Percentiles rank a stretch among this genome's conserved stretches.
Evolutionary conservation across 305 asterid genomes (phyloP).

Genomic region (Fraxinus xanthoxyloides): DNA sequence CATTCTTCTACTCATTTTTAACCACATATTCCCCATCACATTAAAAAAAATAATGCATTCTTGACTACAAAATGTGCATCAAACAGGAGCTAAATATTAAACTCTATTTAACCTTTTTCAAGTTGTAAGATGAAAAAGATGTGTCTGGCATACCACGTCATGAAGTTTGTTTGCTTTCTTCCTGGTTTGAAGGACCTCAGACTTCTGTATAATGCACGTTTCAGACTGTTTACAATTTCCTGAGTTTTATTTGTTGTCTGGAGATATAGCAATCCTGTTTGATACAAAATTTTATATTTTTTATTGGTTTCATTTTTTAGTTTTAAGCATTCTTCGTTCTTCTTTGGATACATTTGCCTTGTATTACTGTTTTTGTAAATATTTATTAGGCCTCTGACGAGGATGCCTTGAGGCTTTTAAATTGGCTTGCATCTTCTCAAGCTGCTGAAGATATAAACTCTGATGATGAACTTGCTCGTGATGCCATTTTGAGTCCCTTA

Average conservation of each 20-base stretch:
- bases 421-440: constrained; percentile 99
- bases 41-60: too few species aligned
- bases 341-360: constrained; percentile 4
- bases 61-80: too few species aligned
- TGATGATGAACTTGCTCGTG: constrained; percentile 89
- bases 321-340: constrained; percentile 6
- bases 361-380: constrained; percentile 19
- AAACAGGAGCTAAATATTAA: too few species aligned
- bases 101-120: background rate
- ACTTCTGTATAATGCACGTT: background rate
- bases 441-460: constrained; percentile 95
- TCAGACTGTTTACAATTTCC: background rate
- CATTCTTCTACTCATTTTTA: too few species aligned
- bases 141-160: background rate
- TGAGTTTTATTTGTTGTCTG: background rate
- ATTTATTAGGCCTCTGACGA: constrained; percentile 64
- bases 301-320: background rate
- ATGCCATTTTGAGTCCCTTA: constrained; percentile 78
- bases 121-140: background rate
- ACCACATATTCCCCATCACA: too few species aligned
- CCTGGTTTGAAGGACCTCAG: background rate
- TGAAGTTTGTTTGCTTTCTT: background rate
- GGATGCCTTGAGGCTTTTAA: constrained; percentile 83
- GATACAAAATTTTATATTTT: constrained; percentile 2
- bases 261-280: background rate